These are phyloP conservation scores for Geranomyces variabilis DNA, from an alignment of 192 early-diverging fungal genomes.

Conservation along the genomic window DNA sequence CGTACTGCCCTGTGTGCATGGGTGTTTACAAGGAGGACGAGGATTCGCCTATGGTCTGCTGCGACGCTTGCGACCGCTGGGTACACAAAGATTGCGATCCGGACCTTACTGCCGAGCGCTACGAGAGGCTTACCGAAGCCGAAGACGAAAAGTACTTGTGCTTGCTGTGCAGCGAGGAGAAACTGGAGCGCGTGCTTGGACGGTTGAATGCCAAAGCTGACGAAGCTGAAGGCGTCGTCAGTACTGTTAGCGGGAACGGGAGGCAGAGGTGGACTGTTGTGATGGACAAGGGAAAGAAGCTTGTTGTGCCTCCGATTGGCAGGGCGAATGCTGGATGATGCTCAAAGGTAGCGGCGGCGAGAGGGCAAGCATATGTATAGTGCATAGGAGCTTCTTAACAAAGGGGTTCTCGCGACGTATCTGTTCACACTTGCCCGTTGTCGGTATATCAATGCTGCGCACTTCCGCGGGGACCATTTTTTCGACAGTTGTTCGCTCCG, in stretches of 20 bases:
- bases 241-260: not conserved
- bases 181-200: constrained; percentile 14
- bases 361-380: too few species aligned
- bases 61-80: constrained; percentile 59
- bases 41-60: constrained; percentile 55
- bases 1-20: constrained; percentile 56
- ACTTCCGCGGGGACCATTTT: too few species aligned
- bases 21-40: constrained; percentile 51
- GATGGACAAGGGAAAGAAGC: not conserved
- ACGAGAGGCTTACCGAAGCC: constrained; percentile 42
- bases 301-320: constrained; percentile 6
- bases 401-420: too few species aligned
- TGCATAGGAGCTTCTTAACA: too few species aligned
- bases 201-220: not conserved
- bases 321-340: not conserved
- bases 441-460: too few species aligned
- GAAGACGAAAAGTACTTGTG: constrained; percentile 48
- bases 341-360: too few species aligned
- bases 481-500: too few species aligned
- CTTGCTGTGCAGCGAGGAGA: constrained; percentile 46
- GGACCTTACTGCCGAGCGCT: constrained; percentile 42
- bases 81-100: constrained; percentile 59
- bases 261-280: not conserved
- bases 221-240: not conserved
- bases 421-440: too few species aligned